Evolutionary conservation across 2,329 filamentous ascomycete species (phyloP).

Genomic region (Tolypocladium endophyticum): DNA sequence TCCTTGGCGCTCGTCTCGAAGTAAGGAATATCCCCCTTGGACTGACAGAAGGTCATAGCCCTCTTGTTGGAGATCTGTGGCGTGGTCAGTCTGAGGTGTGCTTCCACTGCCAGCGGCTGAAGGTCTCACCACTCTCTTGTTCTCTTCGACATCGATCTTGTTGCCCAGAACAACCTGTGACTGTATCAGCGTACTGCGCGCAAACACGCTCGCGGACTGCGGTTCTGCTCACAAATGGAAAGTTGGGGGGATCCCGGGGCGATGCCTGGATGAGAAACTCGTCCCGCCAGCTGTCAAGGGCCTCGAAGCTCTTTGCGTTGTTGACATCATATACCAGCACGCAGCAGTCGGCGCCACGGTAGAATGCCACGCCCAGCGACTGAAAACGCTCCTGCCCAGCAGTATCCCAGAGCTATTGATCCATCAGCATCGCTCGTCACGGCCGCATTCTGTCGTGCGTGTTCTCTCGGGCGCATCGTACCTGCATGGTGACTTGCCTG

Average conservation of each 20-base stretch:
- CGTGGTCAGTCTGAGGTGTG: background rate
- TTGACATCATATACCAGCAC: slow-evolving; percentile 98
- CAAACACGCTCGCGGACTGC: slow-evolving; percentile 6
- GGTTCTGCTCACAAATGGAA: slow-evolving; percentile 68
- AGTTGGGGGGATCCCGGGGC: slow-evolving; percentile 91
- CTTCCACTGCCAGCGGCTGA: background rate
- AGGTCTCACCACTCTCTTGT: slow-evolving; percentile 70
- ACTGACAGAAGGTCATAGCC: slow-evolving; percentile 94
- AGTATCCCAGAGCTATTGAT: slow-evolving; percentile 84
- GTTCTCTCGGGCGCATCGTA: slow-evolving; percentile 24
- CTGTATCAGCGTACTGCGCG: slow-evolving; percentile 9
- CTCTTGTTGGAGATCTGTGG: slow-evolving; percentile 84
- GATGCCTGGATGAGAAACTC: slow-evolving; percentile 97
- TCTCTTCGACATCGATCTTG: slow-evolving; percentile 98
- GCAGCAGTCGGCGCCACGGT: slow-evolving; percentile 94
- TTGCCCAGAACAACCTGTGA: slow-evolving; percentile 84
- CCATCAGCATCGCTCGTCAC: slow-evolving; percentile 3
- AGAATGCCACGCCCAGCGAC: slow-evolving; percentile 93
- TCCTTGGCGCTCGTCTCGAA: slow-evolving; percentile 99
- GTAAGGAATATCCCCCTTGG: slow-evolving; percentile 94
- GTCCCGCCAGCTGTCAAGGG: slow-evolving; percentile 94
- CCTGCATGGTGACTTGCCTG: slow-evolving; percentile 96
- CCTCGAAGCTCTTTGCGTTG: slow-evolving; percentile 98
- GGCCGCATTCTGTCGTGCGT: slow-evolving; percentile 4
- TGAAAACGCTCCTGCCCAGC: slow-evolving; percentile 96